Percentiles rank a stretch among this genome's conserved stretches.
phyloP scores from a whole-genome alignment of 2,329 filamentous ascomycete genomes.

The Aaosphaeria arxii region DNA sequence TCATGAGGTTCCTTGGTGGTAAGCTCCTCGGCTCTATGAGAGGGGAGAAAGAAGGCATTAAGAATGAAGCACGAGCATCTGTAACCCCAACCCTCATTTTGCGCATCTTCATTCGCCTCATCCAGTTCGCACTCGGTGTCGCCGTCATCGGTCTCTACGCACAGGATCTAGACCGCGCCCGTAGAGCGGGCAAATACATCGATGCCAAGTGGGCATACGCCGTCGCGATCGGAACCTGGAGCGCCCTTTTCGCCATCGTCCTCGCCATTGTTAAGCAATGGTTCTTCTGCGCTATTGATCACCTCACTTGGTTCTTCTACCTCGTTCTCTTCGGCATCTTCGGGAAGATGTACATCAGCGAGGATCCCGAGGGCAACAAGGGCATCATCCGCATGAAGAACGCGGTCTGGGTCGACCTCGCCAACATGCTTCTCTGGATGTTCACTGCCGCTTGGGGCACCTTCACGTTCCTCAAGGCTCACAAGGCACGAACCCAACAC shows the following conservation, averaged over 20 bases:
- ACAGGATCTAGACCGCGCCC: conserved; percentile 35
- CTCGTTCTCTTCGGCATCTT: conserved; percentile 81
- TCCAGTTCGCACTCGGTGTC: conserved; percentile 74
- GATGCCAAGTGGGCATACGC: conserved; percentile 58
- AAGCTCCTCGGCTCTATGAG: conserved; percentile 16
- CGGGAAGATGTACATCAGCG: conserved; percentile 73
- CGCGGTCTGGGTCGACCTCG: conserved; percentile 79
- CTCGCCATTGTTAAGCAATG: conserved; percentile 41
- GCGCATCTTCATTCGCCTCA: conserved; percentile 65
- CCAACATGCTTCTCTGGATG: conserved; percentile 74
- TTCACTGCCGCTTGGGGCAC: conserved; percentile 56
- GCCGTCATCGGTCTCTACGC: conserved; percentile 71
- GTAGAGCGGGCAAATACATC: conserved; percentile 43
- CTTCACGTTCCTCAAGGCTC: conserved; percentile 53
- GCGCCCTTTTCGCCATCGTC: conserved; percentile 10
- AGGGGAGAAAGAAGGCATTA: conserved; percentile 15
- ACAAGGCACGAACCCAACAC: conserved; percentile 21
- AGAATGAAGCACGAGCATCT: conserved; percentile 18
- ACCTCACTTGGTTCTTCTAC: conserved; percentile 71
- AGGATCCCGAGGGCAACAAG: conserved; percentile 60
- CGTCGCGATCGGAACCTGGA: conserved; percentile 57
- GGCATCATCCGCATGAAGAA: conserved; percentile 76
- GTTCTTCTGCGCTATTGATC: conserved; percentile 65
- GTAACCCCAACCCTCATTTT: conserved; percentile 14
- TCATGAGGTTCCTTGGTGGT: conserved; percentile 29